phyloP scores from a whole-genome alignment of 2,329 filamentous ascomycete genomes.

The Fusarium hostae region DNA sequence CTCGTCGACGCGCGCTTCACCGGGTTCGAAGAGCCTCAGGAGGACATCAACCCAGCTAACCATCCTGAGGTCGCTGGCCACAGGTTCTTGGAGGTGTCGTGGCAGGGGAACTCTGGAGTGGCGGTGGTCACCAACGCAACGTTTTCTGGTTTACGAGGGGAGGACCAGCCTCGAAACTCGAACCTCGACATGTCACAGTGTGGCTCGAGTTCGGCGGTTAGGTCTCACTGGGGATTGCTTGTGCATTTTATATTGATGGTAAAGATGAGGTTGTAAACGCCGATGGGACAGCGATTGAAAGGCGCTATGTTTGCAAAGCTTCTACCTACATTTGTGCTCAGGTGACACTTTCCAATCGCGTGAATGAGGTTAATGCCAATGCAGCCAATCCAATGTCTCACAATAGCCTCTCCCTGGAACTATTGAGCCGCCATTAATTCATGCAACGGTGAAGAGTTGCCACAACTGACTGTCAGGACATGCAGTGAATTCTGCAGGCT shows the following conservation, averaged over 20 bases:
- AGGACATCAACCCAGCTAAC: neutral
- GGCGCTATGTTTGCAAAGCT: neutral
- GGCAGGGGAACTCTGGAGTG: neutral
- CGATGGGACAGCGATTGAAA: neutral
- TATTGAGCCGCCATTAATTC: neutral
- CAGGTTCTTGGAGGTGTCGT: neutral
- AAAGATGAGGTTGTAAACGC: neutral
- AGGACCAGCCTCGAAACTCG: neutral
- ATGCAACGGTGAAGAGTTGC: neutral
- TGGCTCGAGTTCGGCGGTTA: neutral
- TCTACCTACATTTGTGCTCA: neutral
- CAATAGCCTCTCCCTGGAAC: neutral
- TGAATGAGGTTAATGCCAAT: slow-evolving; percentile 10
- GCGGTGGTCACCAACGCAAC: neutral
- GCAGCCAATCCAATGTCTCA: slow-evolving; percentile 8
- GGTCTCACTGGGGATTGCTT: neutral
- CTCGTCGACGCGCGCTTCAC: neutral
- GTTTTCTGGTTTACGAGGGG: neutral
- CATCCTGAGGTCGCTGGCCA: neutral
- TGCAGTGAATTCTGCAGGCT: neutral
- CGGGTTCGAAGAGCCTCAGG: neutral
- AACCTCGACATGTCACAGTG: neutral
- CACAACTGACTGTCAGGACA: neutral
- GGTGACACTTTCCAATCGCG: neutral
- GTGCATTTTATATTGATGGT: neutral